These are phyloP conservation scores for Plasmodium sp. DNA, from an alignment of 169 alveolate species.

Conservation along the genomic window DNA sequence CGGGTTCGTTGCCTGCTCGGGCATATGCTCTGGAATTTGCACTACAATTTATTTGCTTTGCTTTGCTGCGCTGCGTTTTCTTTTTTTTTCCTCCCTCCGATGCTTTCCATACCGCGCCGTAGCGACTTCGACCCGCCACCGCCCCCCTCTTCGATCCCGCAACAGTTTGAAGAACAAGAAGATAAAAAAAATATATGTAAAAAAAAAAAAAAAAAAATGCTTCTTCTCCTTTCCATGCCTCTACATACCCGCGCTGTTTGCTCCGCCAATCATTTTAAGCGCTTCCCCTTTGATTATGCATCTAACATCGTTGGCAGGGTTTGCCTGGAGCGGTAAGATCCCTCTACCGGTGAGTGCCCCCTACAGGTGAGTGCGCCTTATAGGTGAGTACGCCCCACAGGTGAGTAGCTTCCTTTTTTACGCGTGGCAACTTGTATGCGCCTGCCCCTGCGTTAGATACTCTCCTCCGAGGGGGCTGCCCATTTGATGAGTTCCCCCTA, in stretches of 20 bases:
- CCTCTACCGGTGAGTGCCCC: not conserved
- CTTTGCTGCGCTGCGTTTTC: not conserved
- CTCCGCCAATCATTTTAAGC: not conserved
- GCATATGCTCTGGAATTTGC: no score
- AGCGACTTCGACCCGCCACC: not conserved
- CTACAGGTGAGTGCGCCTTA: no score
- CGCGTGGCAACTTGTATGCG: not conserved
- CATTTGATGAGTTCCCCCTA: not conserved
- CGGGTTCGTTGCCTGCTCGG: not conserved
- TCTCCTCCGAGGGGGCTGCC: not conserved
- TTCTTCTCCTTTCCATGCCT: not conserved
- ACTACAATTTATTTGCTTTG: not conserved
- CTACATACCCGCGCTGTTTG: not conserved
- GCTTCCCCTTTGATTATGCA: not conserved
- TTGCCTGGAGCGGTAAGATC: not conserved
- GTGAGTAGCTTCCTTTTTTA: not conserved
- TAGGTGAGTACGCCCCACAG: no score
- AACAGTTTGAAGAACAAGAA: not conserved
- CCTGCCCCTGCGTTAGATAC: not conserved
- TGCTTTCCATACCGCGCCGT: not conserved
- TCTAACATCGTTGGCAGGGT: not conserved
- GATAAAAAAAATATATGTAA: not conserved
- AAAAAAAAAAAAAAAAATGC: not conserved
- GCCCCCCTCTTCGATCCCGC: not conserved
- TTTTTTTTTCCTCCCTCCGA: not conserved